A percentile compares a stretch with the other conserved stretches of the same genome.
Conservation (phyloP, 768 basidiomycete species). For the Termitomyces titanicus region DNA sequence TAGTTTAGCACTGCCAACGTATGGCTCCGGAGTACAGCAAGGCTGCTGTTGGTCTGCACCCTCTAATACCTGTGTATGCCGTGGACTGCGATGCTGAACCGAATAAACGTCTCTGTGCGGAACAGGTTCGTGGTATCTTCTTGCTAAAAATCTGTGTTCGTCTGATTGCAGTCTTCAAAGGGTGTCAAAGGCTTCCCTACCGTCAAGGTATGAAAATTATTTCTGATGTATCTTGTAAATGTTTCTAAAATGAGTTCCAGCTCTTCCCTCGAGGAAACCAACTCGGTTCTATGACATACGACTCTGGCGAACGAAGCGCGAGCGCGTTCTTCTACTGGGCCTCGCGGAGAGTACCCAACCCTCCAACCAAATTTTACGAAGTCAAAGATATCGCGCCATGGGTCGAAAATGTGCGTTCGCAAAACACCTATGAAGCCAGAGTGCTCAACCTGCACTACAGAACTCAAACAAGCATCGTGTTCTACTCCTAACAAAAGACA, state of each 20-base stretch:
- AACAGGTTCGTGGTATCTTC: slow-evolving; percentile 46
- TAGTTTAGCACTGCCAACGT: slow-evolving; percentile 73
- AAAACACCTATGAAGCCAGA: not conserved
- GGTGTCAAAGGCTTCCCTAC: slow-evolving; percentile 92
- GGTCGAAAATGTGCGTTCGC: slow-evolving; percentile 57
- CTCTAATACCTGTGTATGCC: slow-evolving; percentile 85
- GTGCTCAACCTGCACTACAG: not conserved
- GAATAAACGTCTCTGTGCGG: slow-evolving; percentile 81
- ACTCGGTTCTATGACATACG: slow-evolving; percentile 59
- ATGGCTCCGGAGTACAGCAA: slow-evolving; percentile 85
- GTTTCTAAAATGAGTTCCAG: slow-evolving; percentile 27
- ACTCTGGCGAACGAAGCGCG: slow-evolving; percentile 66
- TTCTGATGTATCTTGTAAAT: too few species aligned
- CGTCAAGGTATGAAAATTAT: slow-evolving; percentile 56
- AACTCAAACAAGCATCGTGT: slow-evolving; percentile 45
- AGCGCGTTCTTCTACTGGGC: slow-evolving; percentile 75
- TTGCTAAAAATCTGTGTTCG: not conserved
- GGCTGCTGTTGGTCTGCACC: slow-evolving; percentile 74
- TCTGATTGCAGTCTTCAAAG: slow-evolving; percentile 22
- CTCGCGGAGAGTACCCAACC: slow-evolving; percentile 67
- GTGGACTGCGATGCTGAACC: slow-evolving; percentile 86
- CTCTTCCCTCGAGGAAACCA: slow-evolving; percentile 76
- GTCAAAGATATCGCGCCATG: slow-evolving; percentile 60
- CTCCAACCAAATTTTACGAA: slow-evolving; percentile 57
- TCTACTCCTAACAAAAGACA: slow-evolving; percentile 71